Conservation (phyloP, 2,329 filamentous ascomycete species). For the Blastomyces silverae region DNA sequence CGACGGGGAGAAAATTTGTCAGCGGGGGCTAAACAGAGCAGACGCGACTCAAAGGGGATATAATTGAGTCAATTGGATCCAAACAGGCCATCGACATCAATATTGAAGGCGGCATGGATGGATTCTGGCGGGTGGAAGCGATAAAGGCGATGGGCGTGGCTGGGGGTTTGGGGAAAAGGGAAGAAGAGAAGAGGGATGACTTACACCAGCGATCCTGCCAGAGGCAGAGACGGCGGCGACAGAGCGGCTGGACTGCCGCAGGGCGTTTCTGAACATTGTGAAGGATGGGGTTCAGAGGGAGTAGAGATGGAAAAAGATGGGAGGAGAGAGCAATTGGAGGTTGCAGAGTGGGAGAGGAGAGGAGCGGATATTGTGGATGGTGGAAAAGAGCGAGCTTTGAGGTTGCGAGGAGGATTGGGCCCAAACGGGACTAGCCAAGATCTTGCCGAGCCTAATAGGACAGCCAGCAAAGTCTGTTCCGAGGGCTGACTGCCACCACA, state of each 20-base stretch:
- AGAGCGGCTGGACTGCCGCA: slow-evolving; percentile 93
- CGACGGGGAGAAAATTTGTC: slow-evolving; percentile 37
- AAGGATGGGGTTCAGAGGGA: slow-evolving; percentile 38
- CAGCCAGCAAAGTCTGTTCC: slow-evolving; percentile 19
- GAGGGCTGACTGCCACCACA: neutral
- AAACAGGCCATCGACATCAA: slow-evolving; percentile 25
- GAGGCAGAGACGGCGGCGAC: slow-evolving; percentile 89
- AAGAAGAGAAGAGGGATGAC: slow-evolving; percentile 49
- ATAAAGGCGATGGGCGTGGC: slow-evolving; percentile 34
- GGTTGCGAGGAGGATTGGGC: slow-evolving; percentile 50
- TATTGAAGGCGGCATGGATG: slow-evolving; percentile 33
- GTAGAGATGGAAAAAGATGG: slow-evolving; percentile 40
- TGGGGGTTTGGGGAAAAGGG: slow-evolving; percentile 26
- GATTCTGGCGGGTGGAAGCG: slow-evolving; percentile 27
- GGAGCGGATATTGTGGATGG: slow-evolving; percentile 40
- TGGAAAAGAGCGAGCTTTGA: slow-evolving; percentile 38
- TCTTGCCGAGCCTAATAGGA: slow-evolving; percentile 31
- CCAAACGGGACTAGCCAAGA: slow-evolving; percentile 62
- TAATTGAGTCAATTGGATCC: slow-evolving; percentile 23
- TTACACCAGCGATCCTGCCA: slow-evolving; percentile 89
- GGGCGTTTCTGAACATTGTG: slow-evolving; percentile 96
- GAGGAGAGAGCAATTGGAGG: slow-evolving; percentile 39
- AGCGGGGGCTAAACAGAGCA: slow-evolving; percentile 34
- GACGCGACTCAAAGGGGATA: slow-evolving; percentile 16
- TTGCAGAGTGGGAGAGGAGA: slow-evolving; percentile 36